Evolutionary conservation across 2,329 filamentous ascomycete genomes (phyloP).

Genomic region (Fusarium vanettenii): DNA sequence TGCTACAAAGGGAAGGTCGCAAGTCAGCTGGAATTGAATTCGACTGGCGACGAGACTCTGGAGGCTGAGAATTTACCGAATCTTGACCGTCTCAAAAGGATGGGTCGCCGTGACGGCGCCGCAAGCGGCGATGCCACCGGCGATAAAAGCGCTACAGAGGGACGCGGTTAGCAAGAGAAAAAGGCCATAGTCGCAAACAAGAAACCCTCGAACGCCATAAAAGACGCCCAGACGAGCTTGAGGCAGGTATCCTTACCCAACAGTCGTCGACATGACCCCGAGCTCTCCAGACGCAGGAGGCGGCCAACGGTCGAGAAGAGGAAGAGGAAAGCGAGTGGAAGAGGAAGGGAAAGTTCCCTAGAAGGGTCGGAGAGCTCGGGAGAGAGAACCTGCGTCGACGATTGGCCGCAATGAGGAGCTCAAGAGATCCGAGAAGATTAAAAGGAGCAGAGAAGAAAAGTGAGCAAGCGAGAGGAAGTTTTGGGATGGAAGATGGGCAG

Average conservation of each 20-base stretch:
- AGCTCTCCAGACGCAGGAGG: conserved; percentile 38
- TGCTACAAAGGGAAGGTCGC: conserved; percentile 58
- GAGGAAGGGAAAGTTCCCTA: conserved; percentile 15
- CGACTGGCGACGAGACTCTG: neutral
- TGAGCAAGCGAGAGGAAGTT: conserved; percentile 12
- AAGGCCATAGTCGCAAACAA: conserved; percentile 12
- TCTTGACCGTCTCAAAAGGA: conserved; percentile 99
- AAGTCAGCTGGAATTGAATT: conserved; percentile 5
- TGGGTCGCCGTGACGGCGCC: conserved; percentile 98
- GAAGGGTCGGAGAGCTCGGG: conserved; percentile 36
- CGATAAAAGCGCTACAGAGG: conserved; percentile 81
- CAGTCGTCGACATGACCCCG: conserved; percentile 42
- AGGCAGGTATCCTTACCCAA: conserved; percentile 49
- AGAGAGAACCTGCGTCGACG: conserved; percentile 25
- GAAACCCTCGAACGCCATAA: neutral
- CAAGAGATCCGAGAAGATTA: neutral
- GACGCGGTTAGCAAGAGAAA: conserved; percentile 12
- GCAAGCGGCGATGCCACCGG: conserved; percentile 95
- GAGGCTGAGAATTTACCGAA: conserved; percentile 71
- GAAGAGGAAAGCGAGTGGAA: conserved; percentile 2
- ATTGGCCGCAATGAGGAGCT: conserved; percentile 11
- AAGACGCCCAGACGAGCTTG: neutral
- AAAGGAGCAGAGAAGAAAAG: conserved; percentile 2
- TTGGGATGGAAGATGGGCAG: conserved; percentile 20
- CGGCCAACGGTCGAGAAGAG: conserved; percentile 5